Evolutionary conservation across 495 filamentous ascomycete genomes (phyloP), one percentile per base, ranked within the genome.

Genomic region (Friedmanniomyces endolithicus): DNA sequence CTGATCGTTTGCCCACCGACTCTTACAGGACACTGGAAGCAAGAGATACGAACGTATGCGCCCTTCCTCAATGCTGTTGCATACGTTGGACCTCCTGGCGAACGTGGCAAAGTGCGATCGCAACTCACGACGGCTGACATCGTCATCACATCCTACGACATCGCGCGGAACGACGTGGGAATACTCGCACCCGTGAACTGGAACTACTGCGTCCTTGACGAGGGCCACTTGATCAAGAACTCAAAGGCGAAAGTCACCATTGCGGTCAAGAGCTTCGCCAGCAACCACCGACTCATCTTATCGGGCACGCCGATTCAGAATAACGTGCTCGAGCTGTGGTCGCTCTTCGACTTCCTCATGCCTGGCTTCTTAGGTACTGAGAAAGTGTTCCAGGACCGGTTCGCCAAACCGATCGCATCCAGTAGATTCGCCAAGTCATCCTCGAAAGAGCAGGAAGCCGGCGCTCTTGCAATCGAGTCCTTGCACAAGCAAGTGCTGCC

Each of bases 271-370:
- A 78, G 78, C 39, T 72, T 98, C 34, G 63, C 76, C 23, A 94
- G 87, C 67, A 95, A 97, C 58, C 92, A 98, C 68, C 87, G 92
- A 11, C 75, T 98, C 34, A 97, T 98, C 58, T 78, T 98, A 6
- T 97, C 92, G 12, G 92, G 92, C 40, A 98, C 92, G 1, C 92
- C 92, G 0, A 98, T 98, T 63, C 92, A 98, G 67, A 98, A 98
- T 70, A 98, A 97, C 66, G 84, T 98, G 19, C 76, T 95, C 8
- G 92, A 98, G 64, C 75, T 98, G n/a, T 98, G 92, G 92, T 97
- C 94, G 0, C 78, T 98, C 7, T 97, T 98, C 63, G 92, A 98
- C 69, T 98, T 98, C 73, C 72, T 98, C 55, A 98, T 98, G 92
- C 92, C 92, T 4, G 94, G 92, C 7, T 98, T 98, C 76, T 73